A percentile compares a stretch with the other conserved stretches of the same genome.
Conservation (phyloP, 192 early-diverging fungal species). For the Coemansia pectinata region DNA sequence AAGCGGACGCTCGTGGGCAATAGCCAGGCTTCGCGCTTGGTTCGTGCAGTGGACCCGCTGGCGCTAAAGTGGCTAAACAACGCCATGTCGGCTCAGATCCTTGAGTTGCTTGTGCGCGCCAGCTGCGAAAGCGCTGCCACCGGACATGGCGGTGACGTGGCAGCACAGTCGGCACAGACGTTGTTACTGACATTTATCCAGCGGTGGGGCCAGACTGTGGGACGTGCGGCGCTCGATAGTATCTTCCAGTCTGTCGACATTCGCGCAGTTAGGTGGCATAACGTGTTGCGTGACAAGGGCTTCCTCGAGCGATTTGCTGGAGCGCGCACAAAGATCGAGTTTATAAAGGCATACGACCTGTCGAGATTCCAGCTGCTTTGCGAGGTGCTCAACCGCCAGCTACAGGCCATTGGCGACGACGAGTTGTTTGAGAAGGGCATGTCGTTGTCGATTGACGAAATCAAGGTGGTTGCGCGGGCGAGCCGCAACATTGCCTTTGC, state of each 20-base stretch:
- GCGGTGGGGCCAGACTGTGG: slow-evolving; percentile 38
- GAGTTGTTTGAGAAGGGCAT: slow-evolving; percentile 71
- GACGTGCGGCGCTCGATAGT: slow-evolving; percentile 41
- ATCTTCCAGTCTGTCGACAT: slow-evolving; percentile 47
- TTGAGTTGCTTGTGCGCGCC: slow-evolving; percentile 34
- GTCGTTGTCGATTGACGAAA: slow-evolving; percentile 28
- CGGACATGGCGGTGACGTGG: background rate
- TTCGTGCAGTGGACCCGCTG: slow-evolving; percentile 14
- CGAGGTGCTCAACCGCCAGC: slow-evolving; percentile 69
- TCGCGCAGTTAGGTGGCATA: slow-evolving; percentile 37
- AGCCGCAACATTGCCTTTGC: slow-evolving; percentile 71
- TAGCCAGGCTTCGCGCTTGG: slow-evolving; percentile 7
- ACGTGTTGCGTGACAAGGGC: slow-evolving; percentile 20
- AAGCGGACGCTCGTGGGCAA: background rate
- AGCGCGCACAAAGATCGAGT: slow-evolving; percentile 15
- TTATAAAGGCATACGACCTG: slow-evolving; percentile 26
- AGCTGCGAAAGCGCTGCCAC: slow-evolving; percentile 17
- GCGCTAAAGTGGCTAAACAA: slow-evolving; percentile 45
- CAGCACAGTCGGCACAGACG: slow-evolving; percentile 21
- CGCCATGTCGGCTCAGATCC: slow-evolving; percentile 25
- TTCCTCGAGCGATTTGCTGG: slow-evolving; percentile 39
- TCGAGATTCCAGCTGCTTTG: slow-evolving; percentile 62
- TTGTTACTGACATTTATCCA: slow-evolving; percentile 45
- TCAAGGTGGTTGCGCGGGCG: slow-evolving; percentile 28
- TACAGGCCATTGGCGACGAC: slow-evolving; percentile 83